phyloP scores from a whole-genome alignment of 164 flowering plant species.

The Vitis rupestris region DNA sequence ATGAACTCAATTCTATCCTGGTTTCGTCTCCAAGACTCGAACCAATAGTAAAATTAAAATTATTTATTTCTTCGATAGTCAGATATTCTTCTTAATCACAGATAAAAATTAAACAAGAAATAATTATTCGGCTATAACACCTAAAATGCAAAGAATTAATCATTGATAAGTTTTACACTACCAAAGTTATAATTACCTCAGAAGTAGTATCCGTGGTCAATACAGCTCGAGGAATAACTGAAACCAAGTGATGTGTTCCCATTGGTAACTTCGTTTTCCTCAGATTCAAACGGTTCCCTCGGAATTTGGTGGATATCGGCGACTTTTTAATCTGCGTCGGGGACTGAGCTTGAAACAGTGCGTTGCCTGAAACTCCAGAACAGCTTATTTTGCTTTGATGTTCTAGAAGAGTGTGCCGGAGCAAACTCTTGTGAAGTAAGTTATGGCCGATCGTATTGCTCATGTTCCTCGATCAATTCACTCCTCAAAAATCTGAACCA shows the following conservation, averaged over 20 bases:
- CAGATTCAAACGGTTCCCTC: constrained; percentile 25
- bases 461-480: constrained; percentile 43
- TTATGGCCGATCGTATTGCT: constrained; percentile 58
- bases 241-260: constrained; percentile 26
- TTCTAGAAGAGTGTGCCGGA: constrained; percentile 37
- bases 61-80: too few relatives aligned
- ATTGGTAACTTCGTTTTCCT: constrained; percentile 24
- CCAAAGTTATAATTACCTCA: constrained; percentile 39
- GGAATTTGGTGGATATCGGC: constrained; percentile 35
- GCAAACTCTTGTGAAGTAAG: constrained; percentile 44
- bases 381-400: constrained; percentile 45
- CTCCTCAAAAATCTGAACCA: constrained; percentile 16
- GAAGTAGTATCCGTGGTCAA: constrained; percentile 57
- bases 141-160: too few relatives aligned
- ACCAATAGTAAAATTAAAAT: too few relatives aligned
- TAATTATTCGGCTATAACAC: too few relatives aligned
- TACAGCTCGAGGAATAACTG: constrained; percentile 54
- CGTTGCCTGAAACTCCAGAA: constrained; percentile 29
- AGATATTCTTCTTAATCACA: too few relatives aligned
- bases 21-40: too few relatives aligned
- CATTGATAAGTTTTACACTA: too few relatives aligned
- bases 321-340: constrained; percentile 26
- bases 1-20: too few relatives aligned
- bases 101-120: too few relatives aligned
- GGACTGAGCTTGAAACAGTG: constrained; percentile 35